A percentile compares a stretch with the other conserved stretches of the same genome.
These are phyloP conservation scores for Pleomassaria siparia DNA, from an alignment of 2,329 filamentous ascomycete species.

Conservation along the genomic window DNA sequence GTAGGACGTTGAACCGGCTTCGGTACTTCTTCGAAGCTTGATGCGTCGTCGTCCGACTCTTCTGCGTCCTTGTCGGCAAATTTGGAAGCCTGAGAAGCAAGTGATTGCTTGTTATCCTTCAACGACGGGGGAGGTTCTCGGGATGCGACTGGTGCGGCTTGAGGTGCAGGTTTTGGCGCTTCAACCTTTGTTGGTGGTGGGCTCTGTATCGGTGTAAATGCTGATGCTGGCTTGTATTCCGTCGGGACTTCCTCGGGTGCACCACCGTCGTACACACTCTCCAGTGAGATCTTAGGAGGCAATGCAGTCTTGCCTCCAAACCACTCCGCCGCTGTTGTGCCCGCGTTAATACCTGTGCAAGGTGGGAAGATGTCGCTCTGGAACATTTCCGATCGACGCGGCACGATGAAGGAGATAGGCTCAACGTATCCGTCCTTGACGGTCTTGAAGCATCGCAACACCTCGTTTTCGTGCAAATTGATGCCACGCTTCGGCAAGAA, in stretches of 20 bases:
- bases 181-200: slow-evolving; percentile 57
- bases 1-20: slow-evolving; percentile 68
- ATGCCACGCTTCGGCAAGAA: slow-evolving; percentile 95
- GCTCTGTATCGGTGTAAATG: slow-evolving; percentile 25
- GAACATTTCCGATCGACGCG: slow-evolving; percentile 89
- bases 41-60: slow-evolving; percentile 64
- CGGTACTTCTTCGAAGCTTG: slow-evolving; percentile 83
- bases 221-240: slow-evolving; percentile 60
- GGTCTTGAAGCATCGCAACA: slow-evolving; percentile 92
- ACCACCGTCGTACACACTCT: slow-evolving; percentile 84
- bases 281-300: slow-evolving; percentile 90
- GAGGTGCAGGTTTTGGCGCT: slow-evolving; percentile 52
- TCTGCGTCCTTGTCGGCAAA: slow-evolving; percentile 77
- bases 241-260: slow-evolving; percentile 75
- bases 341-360: slow-evolving; percentile 75
- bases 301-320: slow-evolving; percentile 79
- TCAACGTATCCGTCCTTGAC: slow-evolving; percentile 94
- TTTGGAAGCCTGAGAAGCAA: slow-evolving; percentile 80
- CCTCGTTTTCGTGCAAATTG: slow-evolving; percentile 92
- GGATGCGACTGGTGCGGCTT: slow-evolving; percentile 51
- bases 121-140: slow-evolving; percentile 66
- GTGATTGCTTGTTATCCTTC: slow-evolving; percentile 83
- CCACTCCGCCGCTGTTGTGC: slow-evolving; percentile 80
- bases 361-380: slow-evolving; percentile 97
- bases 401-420: slow-evolving; percentile 96